Conservation (phyloP, 495 filamentous ascomycete species). For the Penicillium ucsense region DNA sequence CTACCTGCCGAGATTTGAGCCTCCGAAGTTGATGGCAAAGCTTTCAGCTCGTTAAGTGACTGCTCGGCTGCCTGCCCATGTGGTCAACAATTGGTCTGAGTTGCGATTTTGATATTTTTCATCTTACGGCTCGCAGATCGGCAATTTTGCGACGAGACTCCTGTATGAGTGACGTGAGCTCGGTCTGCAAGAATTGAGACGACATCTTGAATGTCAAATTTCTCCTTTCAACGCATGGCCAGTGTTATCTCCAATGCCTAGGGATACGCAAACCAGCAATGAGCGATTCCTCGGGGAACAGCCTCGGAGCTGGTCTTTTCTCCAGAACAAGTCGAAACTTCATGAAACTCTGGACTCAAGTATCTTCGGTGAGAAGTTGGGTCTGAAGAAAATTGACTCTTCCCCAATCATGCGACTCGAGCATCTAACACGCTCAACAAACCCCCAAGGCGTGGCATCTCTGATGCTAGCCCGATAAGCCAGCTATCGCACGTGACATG, state of each 20-base stretch:
- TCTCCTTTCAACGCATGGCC: slow-evolving; percentile 28
- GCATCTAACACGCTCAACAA: slow-evolving; percentile 11
- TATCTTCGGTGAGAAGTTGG: too few relatives aligned
- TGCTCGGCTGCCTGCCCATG: slow-evolving; percentile 75
- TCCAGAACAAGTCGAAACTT: too few relatives aligned
- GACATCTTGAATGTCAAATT: slow-evolving; percentile 56
- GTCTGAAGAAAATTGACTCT: too few relatives aligned
- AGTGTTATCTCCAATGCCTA: slow-evolving; percentile 10
- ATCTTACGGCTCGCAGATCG: slow-evolving; percentile 71
- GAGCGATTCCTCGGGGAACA: slow-evolving; percentile 2
- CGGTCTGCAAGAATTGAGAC: slow-evolving; percentile 77
- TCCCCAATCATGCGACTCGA: background rate
- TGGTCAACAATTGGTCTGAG: slow-evolving; percentile 12
- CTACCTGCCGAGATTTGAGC: slow-evolving; percentile 76
- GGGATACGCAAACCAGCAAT: slow-evolving; percentile 10
- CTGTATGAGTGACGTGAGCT: slow-evolving; percentile 86
- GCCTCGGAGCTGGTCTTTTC: background rate
- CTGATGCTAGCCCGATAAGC: slow-evolving; percentile 27
- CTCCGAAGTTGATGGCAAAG: slow-evolving; percentile 65
- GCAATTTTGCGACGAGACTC: slow-evolving; percentile 90
- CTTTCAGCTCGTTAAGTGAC: slow-evolving; percentile 81
- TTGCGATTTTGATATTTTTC: slow-evolving; percentile 1
- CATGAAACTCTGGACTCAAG: too few relatives aligned
- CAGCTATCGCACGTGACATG: slow-evolving; percentile 25
- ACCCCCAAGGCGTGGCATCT: slow-evolving; percentile 31